Conservation (phyloP, 176 grass and related monocot genomes). For the Rhynchospora pubera region DNA sequence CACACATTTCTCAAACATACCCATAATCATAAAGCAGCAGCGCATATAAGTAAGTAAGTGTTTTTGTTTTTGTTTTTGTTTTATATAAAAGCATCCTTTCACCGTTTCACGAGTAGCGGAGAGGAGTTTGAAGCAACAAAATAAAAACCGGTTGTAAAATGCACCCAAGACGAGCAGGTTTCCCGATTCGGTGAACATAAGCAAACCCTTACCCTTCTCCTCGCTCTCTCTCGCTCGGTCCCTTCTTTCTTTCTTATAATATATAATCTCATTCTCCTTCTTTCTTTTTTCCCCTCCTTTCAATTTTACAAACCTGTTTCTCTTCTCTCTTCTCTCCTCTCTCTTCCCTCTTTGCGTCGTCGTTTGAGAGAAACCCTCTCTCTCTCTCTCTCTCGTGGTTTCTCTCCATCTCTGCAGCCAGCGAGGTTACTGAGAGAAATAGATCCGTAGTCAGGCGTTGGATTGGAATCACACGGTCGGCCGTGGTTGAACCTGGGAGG, state of each 20-base stretch:
- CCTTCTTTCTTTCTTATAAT: not conserved
- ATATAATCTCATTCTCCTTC: not conserved
- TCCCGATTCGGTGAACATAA: constrained; percentile 14
- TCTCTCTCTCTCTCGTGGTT: not conserved
- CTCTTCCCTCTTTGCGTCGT: not conserved
- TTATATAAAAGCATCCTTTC: not conserved
- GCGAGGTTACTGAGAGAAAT: not conserved
- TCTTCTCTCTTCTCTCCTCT: not conserved
- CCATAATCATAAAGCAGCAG: not conserved
- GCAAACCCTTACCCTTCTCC: constrained; percentile 18
- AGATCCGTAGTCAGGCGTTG: constrained; percentile 8
- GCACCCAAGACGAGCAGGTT: not conserved
- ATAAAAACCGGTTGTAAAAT: not conserved
- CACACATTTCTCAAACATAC: not conserved
- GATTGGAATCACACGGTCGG: constrained; percentile 1
- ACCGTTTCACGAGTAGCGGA: too few relatives aligned
- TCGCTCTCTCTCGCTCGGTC: not conserved
- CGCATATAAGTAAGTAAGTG: not conserved
- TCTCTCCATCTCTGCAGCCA: not conserved
- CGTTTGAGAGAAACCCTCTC: not conserved
- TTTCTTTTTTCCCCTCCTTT: not conserved
- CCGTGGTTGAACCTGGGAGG: not conserved
- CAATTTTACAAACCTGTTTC: not conserved
- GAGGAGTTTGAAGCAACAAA: not conserved
- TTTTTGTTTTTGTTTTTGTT: too few relatives aligned